Evolutionary conservation across 108 stramenopile species (phyloP).

Genomic region (Seminavis robusta): DNA sequence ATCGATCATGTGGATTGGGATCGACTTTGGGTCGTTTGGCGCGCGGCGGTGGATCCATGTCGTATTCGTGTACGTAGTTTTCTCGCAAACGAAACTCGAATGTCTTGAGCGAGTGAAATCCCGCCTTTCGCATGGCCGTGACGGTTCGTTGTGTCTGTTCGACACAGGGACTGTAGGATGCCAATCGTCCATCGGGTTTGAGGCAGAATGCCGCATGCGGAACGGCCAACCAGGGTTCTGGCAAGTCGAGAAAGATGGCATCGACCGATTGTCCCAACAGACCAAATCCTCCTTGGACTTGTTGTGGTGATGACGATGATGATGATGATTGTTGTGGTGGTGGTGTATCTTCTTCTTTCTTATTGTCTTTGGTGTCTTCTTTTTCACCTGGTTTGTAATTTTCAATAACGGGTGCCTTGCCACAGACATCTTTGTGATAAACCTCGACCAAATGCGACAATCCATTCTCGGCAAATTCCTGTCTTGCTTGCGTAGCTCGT

Average conservation of each 20-base stretch:
- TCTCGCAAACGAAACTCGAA: conserved; percentile 83
- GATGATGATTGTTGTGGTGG: not conserved
- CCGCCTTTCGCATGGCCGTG: conserved; percentile 49
- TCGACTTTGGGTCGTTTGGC: conserved; percentile 35
- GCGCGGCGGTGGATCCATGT: conserved; percentile 46
- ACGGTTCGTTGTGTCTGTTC: conserved; percentile 88
- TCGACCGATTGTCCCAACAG: conserved; percentile 65
- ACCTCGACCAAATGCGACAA: conserved; percentile 71
- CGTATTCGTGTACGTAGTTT: conserved; percentile 75
- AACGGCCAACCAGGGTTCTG: conserved; percentile 93
- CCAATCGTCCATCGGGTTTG: conserved; percentile 68
- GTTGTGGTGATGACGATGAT: too few relatives aligned
- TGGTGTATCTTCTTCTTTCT: conserved; percentile 5
- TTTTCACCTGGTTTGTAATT: conserved; percentile 1
- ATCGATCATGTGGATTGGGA: not conserved
- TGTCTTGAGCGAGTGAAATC: conserved; percentile 82
- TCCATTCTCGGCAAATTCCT: conserved; percentile 82
- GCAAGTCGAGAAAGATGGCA: conserved; percentile 92
- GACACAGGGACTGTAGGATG: conserved; percentile 93
- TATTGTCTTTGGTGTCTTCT: not conserved
- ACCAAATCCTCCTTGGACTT: conserved; percentile 66
- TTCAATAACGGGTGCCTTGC: conserved; percentile 24
- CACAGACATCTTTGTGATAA: conserved; percentile 83
- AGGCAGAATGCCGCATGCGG: conserved; percentile 75
- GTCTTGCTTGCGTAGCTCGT: conserved; percentile 75